Base-by-base conservation (phyloP, 2,329 filamentous ascomycete species). In the Cercospora beticola region DNA sequence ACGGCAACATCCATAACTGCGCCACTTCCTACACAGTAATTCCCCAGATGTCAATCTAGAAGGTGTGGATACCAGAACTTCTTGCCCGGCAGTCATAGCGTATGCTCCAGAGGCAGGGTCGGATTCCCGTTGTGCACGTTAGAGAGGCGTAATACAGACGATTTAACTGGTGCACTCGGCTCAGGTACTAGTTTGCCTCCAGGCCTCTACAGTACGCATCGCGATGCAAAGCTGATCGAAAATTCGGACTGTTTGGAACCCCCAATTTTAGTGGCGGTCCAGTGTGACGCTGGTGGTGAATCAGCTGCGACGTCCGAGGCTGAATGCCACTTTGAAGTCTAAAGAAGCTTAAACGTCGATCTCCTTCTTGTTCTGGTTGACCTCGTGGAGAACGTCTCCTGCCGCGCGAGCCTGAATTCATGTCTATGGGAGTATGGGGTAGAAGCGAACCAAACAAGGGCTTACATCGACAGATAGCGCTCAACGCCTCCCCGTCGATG, bases 261-360 rank as follows among this genome's bases (percentile, higher is more conserved):
- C 33, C 5, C 28, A 26, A 26, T 7, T n/a, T 40, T 46, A 49
- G 31, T 62, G 30, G 30, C 40, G 59, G 16, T 31, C 33, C n/a
- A n/a, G 33, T 46, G 18, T 16, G 31, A 43, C 59, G 40, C 59
- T 52, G 46, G 21, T 40, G 33, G 6, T 36, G 33, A n/a, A 54
- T 9, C n/a, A n/a, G 60, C 26, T 59, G 61, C 65, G 56, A 67
- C 31, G 52, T 33, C 64, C 68, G 68, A 69, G 64, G 64, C 60
- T 63, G 59, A 26, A n/a, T 57, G 18, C 60, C 14, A 57, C 10
- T 36, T 7, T 10, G 18, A 67, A 69, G 30, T 46, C n/a, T 64
- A 64, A 66, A 54, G 21, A 70, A 68, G 68, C 62, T 66, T 66
- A 64, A 64, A 23, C 43, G 68, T 26, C 54, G 68, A 70, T 70